Conservation (phyloP, 768 basidiomycete genomes). For the Kwoniella pini region DNA sequence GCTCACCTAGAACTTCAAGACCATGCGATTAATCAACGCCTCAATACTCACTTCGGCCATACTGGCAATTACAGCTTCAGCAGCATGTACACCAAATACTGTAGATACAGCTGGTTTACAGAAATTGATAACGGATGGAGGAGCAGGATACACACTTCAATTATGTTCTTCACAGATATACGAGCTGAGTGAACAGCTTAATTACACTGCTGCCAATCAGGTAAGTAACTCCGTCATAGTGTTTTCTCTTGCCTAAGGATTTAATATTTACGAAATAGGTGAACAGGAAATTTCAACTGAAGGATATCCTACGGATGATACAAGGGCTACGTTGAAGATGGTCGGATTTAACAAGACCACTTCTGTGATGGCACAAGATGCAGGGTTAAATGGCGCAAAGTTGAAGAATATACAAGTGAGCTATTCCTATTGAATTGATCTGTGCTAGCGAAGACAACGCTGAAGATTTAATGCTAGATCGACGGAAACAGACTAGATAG, state of each 20-base stretch:
- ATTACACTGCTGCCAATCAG: slow-evolving; percentile 63
- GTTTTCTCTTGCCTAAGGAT: too few species aligned
- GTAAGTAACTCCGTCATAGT: too few species aligned
- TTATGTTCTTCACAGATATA: slow-evolving; percentile 70
- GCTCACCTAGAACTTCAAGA: neutral
- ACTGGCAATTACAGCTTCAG: slow-evolving; percentile 8
- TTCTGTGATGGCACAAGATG: slow-evolving; percentile 70
- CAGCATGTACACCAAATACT: slow-evolving; percentile 40
- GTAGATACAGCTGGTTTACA: slow-evolving; percentile 36
- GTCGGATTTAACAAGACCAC: slow-evolving; percentile 62
- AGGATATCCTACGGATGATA: slow-evolving; percentile 69
- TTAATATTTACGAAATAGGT: too few species aligned
- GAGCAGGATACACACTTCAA: slow-evolving; percentile 63
- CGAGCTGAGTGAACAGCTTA: slow-evolving; percentile 65
- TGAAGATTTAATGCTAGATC: too few species aligned
- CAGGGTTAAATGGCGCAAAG: slow-evolving; percentile 58
- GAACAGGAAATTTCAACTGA: slow-evolving; percentile 78
- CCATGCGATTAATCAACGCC: neutral
- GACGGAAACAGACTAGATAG: slow-evolving; percentile 68
- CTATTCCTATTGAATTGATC: too few species aligned
- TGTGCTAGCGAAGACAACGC: too few species aligned
- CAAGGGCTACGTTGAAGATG: slow-evolving; percentile 71
- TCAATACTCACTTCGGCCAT: neutral
- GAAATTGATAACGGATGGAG: slow-evolving; percentile 26
- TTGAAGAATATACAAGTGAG: slow-evolving; percentile 68